phyloP scores from a whole-genome alignment of 306 rosid genomes.

The Acacia crassicarpa region DNA sequence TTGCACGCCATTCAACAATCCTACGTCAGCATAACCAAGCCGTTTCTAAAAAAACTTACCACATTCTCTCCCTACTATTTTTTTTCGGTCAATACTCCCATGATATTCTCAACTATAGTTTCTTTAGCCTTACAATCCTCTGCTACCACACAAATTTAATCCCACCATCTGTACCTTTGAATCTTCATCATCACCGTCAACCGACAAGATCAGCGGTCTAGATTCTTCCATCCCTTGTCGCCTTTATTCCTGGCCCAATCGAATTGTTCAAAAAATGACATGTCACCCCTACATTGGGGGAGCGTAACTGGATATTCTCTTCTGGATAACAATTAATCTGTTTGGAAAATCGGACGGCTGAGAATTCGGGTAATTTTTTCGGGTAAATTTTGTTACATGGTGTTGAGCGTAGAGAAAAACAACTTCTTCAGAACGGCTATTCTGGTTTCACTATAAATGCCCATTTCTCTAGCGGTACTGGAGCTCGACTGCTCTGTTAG shows the following conservation, averaged over 20 bases:
- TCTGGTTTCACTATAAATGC: conserved; percentile 35
- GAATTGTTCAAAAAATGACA: neutral
- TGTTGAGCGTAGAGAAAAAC: neutral
- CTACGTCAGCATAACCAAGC: conserved; percentile 43
- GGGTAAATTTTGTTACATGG: neutral
- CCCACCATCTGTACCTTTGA: neutral
- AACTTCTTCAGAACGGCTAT: neutral
- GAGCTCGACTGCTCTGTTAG: neutral
- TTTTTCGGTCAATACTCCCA: neutral
- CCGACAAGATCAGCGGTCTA: conserved; percentile 16
- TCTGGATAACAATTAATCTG: neutral
- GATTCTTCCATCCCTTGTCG: neutral
- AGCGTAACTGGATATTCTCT: neutral
- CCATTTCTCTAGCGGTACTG: conserved; percentile 1
- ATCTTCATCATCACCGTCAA: neutral
- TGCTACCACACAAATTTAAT: conserved; percentile 1
- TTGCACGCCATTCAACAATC: conserved; percentile 51
- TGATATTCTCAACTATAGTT: conserved; percentile 16
- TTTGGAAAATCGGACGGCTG: neutral
- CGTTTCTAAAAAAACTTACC: conserved; percentile 33
- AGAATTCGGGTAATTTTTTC: neutral
- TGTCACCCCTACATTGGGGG: neutral
- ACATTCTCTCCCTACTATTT: conserved; percentile 7
- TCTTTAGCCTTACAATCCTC: neutral
- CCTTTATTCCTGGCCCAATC: neutral